Conservation (phyloP, 257 asterid species). For the Osmanthus fragrans region DNA sequence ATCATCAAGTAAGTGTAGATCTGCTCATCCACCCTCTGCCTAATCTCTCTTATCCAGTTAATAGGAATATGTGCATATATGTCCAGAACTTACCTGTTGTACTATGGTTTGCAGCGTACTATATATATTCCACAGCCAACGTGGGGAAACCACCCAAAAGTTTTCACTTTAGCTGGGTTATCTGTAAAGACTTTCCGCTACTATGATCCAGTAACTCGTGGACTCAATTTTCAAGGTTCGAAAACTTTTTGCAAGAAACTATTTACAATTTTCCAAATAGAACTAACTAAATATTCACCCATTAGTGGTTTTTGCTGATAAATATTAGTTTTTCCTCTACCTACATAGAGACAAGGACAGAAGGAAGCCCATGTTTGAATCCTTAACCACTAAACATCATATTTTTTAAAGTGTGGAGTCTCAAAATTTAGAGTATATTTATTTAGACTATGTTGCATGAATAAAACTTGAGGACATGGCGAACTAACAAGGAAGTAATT, state of each 20-base stretch:
- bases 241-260: constrained; percentile 7
- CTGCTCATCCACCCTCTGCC: constrained; percentile 9
- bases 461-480: not conserved
- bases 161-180: constrained; percentile 83
- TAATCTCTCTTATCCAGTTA: constrained; percentile 6
- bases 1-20: constrained; percentile 64
- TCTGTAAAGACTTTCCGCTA: constrained; percentile 84
- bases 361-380: not conserved
- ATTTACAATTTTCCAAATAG: not conserved
- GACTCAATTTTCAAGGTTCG: constrained; percentile 88
- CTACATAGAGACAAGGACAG: not conserved
- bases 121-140: constrained; percentile 90
- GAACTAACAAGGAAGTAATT: not conserved
- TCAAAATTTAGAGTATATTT: not conserved
- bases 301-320: not conserved
- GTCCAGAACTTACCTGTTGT: constrained; percentile 18
- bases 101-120: constrained; percentile 55
- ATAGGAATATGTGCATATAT: not conserved
- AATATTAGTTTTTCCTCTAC: not conserved
- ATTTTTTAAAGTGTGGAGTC: not conserved
- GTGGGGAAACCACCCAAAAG: constrained; percentile 97
- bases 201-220: constrained; percentile 93
- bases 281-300: not conserved
- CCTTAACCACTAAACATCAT: not conserved
- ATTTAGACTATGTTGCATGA: not conserved